A percentile compares a stretch with the other conserved stretches of the same genome.
These are phyloP conservation scores for Dactylellina drechsleri DNA, from an alignment of 2,329 filamentous ascomycete species.

Conservation along the genomic window DNA sequence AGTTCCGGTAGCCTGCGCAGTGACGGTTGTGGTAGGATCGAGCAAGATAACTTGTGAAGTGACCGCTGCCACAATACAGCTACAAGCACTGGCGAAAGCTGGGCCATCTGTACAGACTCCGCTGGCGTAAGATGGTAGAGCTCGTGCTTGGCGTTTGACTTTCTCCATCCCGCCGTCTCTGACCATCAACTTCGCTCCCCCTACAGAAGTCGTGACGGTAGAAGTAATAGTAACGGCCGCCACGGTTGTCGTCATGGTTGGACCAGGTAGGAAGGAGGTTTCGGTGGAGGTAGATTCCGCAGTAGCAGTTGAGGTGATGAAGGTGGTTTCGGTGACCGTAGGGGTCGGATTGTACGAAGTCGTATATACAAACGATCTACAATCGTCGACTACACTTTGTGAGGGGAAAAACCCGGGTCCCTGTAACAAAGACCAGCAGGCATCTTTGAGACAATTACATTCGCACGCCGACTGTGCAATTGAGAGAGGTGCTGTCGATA, in stretches of 20 bases:
- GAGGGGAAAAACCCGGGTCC: not conserved
- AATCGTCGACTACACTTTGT: conserved; percentile 1
- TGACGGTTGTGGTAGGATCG: not conserved
- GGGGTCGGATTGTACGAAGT: not conserved
- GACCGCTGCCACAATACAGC: not conserved
- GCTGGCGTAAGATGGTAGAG: conserved; percentile 6
- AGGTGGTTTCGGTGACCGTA: not conserved
- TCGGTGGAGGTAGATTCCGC: not conserved
- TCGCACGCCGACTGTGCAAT: conserved; percentile 10
- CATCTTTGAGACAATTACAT: conserved; percentile 6
- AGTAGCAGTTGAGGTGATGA: conserved; percentile 1
- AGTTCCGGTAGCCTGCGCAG: not conserved
- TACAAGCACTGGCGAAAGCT: conserved; percentile 4
- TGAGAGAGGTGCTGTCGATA: conserved; percentile 1
- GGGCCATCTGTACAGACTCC: not conserved
- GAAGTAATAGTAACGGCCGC: not conserved
- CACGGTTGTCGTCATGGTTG: not conserved
- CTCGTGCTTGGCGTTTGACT: not conserved
- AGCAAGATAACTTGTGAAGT: not conserved
- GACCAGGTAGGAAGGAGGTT: not conserved
- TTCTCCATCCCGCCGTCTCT: not conserved
- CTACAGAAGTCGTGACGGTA: not conserved
- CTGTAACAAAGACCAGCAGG: conserved; percentile 8
- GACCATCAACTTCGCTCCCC: too few species aligned
- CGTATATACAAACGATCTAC: conserved; percentile 7